Conservation (phyloP, 129 eudicot species). For the Kitagawia praeruptora region DNA sequence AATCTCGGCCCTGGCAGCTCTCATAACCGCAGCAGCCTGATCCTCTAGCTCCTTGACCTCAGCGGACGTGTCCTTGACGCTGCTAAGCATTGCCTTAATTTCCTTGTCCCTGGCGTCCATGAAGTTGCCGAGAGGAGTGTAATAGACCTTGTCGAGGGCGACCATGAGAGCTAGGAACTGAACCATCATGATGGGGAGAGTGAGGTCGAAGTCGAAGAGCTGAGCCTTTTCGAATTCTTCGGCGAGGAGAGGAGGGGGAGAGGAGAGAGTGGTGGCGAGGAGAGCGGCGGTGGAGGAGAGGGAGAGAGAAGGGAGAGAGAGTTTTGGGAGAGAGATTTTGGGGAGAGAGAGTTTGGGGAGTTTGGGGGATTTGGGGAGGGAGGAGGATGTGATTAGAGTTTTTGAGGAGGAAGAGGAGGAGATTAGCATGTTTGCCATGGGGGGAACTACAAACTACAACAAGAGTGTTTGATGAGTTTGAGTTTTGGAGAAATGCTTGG, state of each 20-base stretch:
- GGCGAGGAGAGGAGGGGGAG: slow-evolving; percentile 76
- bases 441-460: not conserved
- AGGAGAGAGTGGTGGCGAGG: slow-evolving; percentile 33
- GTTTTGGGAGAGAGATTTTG: not conserved
- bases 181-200: slow-evolving; percentile 74
- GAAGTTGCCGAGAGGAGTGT: slow-evolving; percentile 68
- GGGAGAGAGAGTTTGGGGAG: slow-evolving; percentile 20
- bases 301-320: slow-evolving; percentile 22
- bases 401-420: slow-evolving; percentile 60
- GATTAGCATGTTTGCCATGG: slow-evolving; percentile 79
- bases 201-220: slow-evolving; percentile 83
- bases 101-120: slow-evolving; percentile 71
- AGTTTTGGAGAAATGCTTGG: not conserved
- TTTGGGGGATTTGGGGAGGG: slow-evolving; percentile 14
- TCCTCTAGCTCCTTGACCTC: slow-evolving; percentile 84
- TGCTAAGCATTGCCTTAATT: slow-evolving; percentile 52
- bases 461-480: not conserved
- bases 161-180: slow-evolving; percentile 77
- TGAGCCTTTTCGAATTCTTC: slow-evolving; percentile 80
- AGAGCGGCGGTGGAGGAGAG: slow-evolving; percentile 30
- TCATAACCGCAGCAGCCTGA: slow-evolving; percentile 85
- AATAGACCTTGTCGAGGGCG: slow-evolving; percentile 82
- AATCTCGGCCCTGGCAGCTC: slow-evolving; percentile 91
- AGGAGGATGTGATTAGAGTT: slow-evolving; percentile 54
- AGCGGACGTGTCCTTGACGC: slow-evolving; percentile 69